phyloP scores from a whole-genome alignment of 306 rosid species.

The Vigna hirtella region DNA sequence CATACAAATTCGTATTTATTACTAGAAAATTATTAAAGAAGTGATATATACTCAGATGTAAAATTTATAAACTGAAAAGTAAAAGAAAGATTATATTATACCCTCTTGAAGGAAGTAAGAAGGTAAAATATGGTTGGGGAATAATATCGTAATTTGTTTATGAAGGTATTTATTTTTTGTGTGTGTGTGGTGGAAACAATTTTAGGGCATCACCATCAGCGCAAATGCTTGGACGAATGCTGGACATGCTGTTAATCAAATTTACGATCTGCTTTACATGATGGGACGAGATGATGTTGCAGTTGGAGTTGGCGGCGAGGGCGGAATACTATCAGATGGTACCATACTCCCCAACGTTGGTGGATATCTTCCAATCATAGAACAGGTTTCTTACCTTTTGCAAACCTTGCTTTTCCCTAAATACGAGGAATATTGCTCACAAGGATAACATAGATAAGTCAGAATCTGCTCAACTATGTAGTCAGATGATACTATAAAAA shows the following conservation, averaged over 20 bases:
- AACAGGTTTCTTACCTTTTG: slow-evolving; percentile 55
- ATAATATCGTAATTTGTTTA: not conserved
- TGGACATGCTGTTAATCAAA: slow-evolving; percentile 88
- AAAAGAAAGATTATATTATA: not conserved
- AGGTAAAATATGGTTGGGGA: not conserved
- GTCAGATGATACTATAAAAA: too few species aligned
- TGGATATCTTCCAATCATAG: slow-evolving; percentile 85
- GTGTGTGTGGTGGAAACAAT: too few species aligned
- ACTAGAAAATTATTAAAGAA: not conserved
- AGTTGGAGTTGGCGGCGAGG: slow-evolving; percentile 94
- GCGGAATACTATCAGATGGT: slow-evolving; percentile 72
- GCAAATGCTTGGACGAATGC: slow-evolving; percentile 76
- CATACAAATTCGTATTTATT: too few species aligned
- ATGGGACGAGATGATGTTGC: slow-evolving; percentile 85
- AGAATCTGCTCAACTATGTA: too few species aligned
- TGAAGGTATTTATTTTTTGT: too few species aligned
- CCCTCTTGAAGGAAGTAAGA: not conserved
- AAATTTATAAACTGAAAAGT: not conserved
- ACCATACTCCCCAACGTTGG: slow-evolving; percentile 82
- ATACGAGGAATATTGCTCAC: too few species aligned
- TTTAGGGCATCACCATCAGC: slow-evolving; percentile 73
- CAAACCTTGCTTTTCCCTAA: not conserved
- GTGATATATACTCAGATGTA: not conserved
- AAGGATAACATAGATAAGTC: too few species aligned
- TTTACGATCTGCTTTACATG: slow-evolving; percentile 88